Evolutionary conservation across 2,329 filamentous ascomycete genomes (phyloP), one percentile per base, ranked within the genome.

Genomic region (Diaporthe amygdali): DNA sequence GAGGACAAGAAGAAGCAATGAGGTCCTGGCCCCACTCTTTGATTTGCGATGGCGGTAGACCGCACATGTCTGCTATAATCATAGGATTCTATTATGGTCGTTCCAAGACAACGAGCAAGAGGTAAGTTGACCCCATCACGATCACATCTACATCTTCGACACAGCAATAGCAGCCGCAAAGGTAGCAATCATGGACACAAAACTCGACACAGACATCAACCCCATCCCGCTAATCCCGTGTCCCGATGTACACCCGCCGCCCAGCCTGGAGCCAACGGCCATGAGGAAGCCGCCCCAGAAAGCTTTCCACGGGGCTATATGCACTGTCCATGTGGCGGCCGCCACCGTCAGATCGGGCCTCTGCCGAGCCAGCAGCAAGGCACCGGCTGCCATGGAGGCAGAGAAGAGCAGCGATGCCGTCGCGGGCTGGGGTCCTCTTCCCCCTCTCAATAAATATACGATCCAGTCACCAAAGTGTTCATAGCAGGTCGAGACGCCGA

Each of bases 221-320:
- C 88, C 87, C 76, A 93, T 85, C 0, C 91, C 91, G 71, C 88
- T 92, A 73, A 93, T 90, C 0, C 91, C 91, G 77, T 93, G 91
- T 0, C 91, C 91, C 6, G 89, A 91, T 0, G 91, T 92, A 74
- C 91, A 93, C 0, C 91, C 91, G 2, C 90, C 90, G 0, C 88
- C 91, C 68, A 92, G 76, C 61, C 90, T 85, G 1, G 90, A 84
- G 1, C 91, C 91, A 10, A 93, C 77, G 0, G 86, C 84, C 81
- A 92, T 88, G 17, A 87, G 71, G 4, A 87, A 81, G 0, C 91
- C 91, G 2, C 91, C 91, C 0, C 84, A 55, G 0, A 85, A 75
- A 0, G 89, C 87, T 72, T 82, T 77, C 2, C 76, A 30, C 0
- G 83, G 81, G 5, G 81, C 76, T 0, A 84, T 77, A 1, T 74